A percentile compares a stretch with the other conserved stretches of the same genome.
Evolutionary conservation across 2,329 filamentous ascomycete species (phyloP).

Genomic region (Exophiala phaeomuriformis): DNA sequence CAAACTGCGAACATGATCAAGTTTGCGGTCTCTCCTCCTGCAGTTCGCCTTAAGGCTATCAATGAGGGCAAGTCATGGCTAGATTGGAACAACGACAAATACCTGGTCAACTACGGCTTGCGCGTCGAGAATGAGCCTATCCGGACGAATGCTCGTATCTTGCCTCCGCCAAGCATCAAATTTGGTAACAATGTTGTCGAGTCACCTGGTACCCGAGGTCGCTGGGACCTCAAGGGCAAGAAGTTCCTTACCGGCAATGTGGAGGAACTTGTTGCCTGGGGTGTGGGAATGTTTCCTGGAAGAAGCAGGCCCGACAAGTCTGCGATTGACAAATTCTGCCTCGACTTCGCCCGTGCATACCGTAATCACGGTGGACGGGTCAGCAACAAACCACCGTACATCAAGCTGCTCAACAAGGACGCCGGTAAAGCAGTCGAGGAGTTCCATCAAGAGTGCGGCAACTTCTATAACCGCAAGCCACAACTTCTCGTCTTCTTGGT

Average conservation of each 20-base stretch:
- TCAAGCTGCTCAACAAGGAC: slow-evolving; percentile 39
- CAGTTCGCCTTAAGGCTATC: slow-evolving; percentile 61
- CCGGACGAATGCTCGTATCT: slow-evolving; percentile 60
- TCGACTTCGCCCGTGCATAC: slow-evolving; percentile 57
- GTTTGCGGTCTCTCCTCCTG: slow-evolving; percentile 74
- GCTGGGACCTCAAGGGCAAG: slow-evolving; percentile 81
- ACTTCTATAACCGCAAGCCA: slow-evolving; percentile 50
- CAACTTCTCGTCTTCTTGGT: slow-evolving; percentile 77
- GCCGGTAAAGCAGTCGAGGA: slow-evolving; percentile 49
- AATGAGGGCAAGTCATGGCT: slow-evolving; percentile 59
- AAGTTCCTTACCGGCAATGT: slow-evolving; percentile 64
- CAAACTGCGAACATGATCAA: slow-evolving; percentile 86
- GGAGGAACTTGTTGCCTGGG: slow-evolving; percentile 63
- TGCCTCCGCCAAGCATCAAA: slow-evolving; percentile 63
- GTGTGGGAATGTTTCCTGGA: slow-evolving; percentile 59
- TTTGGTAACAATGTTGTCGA: slow-evolving; percentile 49
- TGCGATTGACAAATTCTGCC: slow-evolving; percentile 48
- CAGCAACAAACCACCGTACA: slow-evolving; percentile 39
- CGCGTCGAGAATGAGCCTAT: slow-evolving; percentile 59
- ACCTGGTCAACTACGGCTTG: slow-evolving; percentile 67
- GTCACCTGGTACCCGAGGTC: slow-evolving; percentile 60
- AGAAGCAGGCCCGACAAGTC: slow-evolving; percentile 39
- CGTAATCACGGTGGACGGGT: slow-evolving; percentile 55
- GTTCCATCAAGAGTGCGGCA: slow-evolving; percentile 51
- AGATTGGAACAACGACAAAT: slow-evolving; percentile 60